phyloP scores from a whole-genome alignment of 768 basidiomycete genomes.

The Psilocybe subaeruginosa region DNA sequence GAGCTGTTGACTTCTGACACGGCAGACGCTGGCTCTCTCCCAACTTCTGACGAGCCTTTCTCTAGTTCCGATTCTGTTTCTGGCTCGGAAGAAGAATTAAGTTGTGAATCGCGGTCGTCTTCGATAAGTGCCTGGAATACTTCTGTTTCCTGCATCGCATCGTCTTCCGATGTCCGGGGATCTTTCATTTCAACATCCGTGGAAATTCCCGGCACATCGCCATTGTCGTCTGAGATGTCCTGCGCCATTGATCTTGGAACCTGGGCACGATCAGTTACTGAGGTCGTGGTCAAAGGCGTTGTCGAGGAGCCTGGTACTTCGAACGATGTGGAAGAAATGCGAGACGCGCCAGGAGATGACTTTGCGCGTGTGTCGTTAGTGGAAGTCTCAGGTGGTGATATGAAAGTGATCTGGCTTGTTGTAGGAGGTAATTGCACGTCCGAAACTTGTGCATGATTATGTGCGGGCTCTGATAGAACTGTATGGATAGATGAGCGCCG shows the following conservation, averaged over 20 bases:
- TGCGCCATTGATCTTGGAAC: neutral
- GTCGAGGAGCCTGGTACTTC: neutral
- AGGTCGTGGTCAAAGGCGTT: neutral
- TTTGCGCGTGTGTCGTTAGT: neutral
- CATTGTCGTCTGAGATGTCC: neutral
- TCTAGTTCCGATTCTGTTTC: neutral
- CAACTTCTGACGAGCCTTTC: neutral
- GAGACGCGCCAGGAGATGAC: neutral
- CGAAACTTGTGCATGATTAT: neutral
- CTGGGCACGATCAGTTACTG: neutral
- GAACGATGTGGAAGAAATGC: neutral
- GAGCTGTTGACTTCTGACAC: neutral
- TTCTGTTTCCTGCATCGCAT: conserved; percentile 4
- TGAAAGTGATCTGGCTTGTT: neutral
- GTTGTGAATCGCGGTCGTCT: neutral
- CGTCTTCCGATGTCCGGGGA: conserved; percentile 4
- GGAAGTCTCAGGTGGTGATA: neutral
- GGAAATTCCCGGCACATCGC: neutral
- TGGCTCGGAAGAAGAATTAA: neutral
- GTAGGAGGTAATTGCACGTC: neutral
- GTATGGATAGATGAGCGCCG: neutral
- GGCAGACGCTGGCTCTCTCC: neutral
- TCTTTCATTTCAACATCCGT: neutral
- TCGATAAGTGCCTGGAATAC: conserved; percentile 7
- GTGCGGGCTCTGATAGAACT: neutral